Evolutionary conservation across 768 basidiomycete genomes (phyloP), one percentile per base, ranked within the genome.

Genomic region (Mycena amicta): DNA sequence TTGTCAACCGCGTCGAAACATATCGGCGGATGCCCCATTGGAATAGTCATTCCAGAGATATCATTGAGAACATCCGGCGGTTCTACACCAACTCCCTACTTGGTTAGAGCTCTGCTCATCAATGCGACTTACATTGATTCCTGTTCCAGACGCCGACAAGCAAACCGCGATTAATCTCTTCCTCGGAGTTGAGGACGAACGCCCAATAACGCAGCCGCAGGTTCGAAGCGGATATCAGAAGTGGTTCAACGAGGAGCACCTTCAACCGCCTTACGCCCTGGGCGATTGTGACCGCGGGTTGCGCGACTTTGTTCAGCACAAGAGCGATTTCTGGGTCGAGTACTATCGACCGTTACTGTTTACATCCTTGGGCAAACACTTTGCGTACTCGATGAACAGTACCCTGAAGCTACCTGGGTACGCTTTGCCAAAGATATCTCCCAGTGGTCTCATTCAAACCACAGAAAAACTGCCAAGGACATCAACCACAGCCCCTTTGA

Each of bases 101-200:
- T 3, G 93, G 93, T 93, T 41, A 56, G 66, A 46, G 27, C 5
- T n/a, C 50, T 55, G 26, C 16, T 30, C 22, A 28, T 57, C 37
- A 49, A 37, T 26, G 27, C 4, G 47, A 8, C 53, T 43, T 43
- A 66, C 22, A 5, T 6, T 26, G 26, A 13, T 13, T 25, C 40
- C 60, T 26, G 43, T 45, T 27, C 8, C 57, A 93, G 96, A 99
- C 68, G 93, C 92, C 5, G 97, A 98, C 75, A 98, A 98, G 71
- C 97, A 99, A 74, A 82, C 90, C 8, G 95, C 96, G 5, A 99
- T 98, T 70, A 95, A 99, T 72, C 82, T 98, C n/a, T 98, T 98
- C 72, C 85, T 98, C 3, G 92, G 95, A 33, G 82, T 93, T 3
- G 79, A 84, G 54, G 80, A 80, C 31, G 80, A 84, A 55, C 78